Conservation (phyloP, 139 green algal species). For the Spirogloea muscicola region DNA sequence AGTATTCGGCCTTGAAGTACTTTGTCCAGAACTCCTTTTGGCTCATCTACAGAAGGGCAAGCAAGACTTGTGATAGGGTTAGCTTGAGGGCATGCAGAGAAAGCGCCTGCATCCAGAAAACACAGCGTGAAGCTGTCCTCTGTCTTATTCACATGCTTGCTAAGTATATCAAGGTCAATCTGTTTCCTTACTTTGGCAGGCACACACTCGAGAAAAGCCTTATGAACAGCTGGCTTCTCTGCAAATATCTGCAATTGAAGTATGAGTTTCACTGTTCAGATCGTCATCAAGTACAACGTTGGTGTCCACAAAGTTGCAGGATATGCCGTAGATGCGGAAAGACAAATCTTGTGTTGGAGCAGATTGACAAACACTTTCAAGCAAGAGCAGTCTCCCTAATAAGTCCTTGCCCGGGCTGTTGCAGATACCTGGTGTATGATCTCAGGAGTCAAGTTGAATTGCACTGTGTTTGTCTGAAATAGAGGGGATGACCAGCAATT, state of each 20-base stretch:
- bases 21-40: slow-evolving; percentile 45
- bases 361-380: too few relatives aligned
- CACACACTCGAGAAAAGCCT: slow-evolving; percentile 29
- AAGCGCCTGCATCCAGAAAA: background rate
- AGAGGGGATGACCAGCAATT: too few relatives aligned
- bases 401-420: too few relatives aligned
- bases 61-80: background rate
- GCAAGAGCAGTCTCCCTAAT: too few relatives aligned
- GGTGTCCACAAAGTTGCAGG: too few relatives aligned
- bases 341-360: too few relatives aligned
- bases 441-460: slow-evolving; percentile 43
- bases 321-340: too few relatives aligned
- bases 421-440: slow-evolving; percentile 46
- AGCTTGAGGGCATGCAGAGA: too few relatives aligned
- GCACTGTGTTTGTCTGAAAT: slow-evolving; percentile 40
- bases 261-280: background rate
- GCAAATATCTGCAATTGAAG: slow-evolving; percentile 39
- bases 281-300: background rate
- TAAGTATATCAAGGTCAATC: slow-evolving; percentile 13
- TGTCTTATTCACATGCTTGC: background rate
- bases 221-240: slow-evolving; percentile 46
- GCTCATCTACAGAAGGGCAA: slow-evolving; percentile 10
- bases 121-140: background rate
- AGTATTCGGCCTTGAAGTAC: slow-evolving; percentile 33
- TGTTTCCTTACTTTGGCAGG: slow-evolving; percentile 13